Evolutionary conservation across 345 rosid species (phyloP).

Genomic region (Geranium brycei): DNA sequence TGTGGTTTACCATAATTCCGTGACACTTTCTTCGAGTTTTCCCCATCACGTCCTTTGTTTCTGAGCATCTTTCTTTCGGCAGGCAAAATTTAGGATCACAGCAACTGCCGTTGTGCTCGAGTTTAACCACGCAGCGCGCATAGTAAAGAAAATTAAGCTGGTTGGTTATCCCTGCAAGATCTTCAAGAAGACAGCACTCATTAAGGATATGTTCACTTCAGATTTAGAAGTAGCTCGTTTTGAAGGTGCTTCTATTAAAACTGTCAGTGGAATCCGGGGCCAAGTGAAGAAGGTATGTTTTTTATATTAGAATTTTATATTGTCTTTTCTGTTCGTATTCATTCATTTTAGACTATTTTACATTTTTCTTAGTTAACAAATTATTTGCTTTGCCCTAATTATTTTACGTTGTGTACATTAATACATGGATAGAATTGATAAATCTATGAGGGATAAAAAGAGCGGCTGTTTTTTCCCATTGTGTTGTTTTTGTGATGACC

Average conservation of each 20-base stretch:
- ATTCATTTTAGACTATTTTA: background rate
- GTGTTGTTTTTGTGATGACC: background rate
- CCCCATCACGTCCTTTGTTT: conserved; percentile 9
- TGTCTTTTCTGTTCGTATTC: background rate
- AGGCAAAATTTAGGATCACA: conserved; percentile 76
- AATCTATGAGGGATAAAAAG: too few relatives aligned
- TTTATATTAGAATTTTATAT: background rate
- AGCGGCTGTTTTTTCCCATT: background rate
- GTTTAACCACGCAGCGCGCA: conserved; percentile 67
- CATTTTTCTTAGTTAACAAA: background rate
- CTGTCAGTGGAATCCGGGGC: conserved; percentile 95
- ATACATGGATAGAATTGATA: background rate
- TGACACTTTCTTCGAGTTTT: background rate
- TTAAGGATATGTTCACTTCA: conserved; percentile 86
- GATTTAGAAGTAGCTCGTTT: conserved; percentile 85
- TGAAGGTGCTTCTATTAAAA: conserved; percentile 71
- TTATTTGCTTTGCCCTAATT: too few relatives aligned
- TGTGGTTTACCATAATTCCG: too few relatives aligned
- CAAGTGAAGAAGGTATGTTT: conserved; percentile 70
- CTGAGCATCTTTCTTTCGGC: conserved; percentile 4
- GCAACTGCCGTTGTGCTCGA: conserved; percentile 70
- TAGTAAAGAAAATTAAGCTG: conserved; percentile 74
- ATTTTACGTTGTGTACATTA: background rate
- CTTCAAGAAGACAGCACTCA: conserved; percentile 75
- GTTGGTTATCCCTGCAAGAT: conserved; percentile 88